Percentiles rank a stretch among this genome's conserved stretches.
phyloP scores from a whole-genome alignment of 163 green algal genomes.

The Volvox carteri region DNA sequence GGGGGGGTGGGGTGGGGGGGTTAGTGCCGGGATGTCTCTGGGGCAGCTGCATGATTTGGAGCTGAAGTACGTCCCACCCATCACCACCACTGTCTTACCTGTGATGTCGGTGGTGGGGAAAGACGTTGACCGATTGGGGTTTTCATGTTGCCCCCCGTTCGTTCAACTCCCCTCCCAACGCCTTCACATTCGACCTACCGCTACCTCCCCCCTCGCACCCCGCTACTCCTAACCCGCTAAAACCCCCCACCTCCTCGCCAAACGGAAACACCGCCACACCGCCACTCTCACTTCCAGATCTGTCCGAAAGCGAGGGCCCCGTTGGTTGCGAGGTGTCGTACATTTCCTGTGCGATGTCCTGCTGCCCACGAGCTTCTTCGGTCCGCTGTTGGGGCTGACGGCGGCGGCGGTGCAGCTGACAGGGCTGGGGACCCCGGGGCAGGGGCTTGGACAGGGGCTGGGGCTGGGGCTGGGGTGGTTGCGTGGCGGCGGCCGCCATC shows the following conservation, averaged over 20 bases:
- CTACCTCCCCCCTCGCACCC: neutral
- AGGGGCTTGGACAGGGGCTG: no score
- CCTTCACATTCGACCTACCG: neutral
- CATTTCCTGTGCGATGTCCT: neutral
- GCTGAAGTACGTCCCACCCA: neutral
- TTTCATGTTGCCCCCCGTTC: neutral
- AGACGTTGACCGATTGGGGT: neutral
- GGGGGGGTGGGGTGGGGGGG: neutral
- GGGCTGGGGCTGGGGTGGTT: no score
- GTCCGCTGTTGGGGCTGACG: slow-evolving; percentile 33
- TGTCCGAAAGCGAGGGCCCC: neutral
- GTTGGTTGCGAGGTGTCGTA: neutral
- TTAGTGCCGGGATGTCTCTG: neutral
- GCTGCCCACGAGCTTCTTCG: slow-evolving; percentile 52
- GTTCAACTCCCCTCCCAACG: neutral
- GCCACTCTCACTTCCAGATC: neutral
- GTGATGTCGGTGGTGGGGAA: no score
- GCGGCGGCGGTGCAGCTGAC: slow-evolving; percentile 9
- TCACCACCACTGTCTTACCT: neutral
- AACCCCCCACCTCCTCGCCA: neutral
- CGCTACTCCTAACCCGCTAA: neutral
- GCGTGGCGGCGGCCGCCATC: no score
- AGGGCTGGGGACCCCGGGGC: no score
- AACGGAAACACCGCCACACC: neutral
- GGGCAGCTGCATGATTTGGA: neutral